Evolutionary conservation across 2,329 filamentous ascomycete genomes (phyloP).

Genomic region (Neonectria sp.): DNA sequence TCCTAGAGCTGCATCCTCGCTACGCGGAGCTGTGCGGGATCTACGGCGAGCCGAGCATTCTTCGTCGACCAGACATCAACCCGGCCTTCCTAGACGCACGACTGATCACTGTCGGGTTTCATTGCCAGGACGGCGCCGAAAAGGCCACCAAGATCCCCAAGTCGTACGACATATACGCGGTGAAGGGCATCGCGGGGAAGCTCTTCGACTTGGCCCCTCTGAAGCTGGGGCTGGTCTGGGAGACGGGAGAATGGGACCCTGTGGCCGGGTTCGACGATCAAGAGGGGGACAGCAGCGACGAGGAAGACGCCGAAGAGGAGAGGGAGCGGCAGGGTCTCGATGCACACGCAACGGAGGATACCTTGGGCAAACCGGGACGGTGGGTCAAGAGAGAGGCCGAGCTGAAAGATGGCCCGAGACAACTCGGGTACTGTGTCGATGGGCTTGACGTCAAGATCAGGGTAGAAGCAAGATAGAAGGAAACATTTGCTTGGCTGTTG

Average conservation of each 20-base stretch:
- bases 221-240: slow-evolving; percentile 80
- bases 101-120: slow-evolving; percentile 76
- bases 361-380: slow-evolving; percentile 61
- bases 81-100: slow-evolving; percentile 87
- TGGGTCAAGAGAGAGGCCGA: slow-evolving; percentile 87
- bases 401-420: slow-evolving; percentile 83
- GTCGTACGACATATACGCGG: slow-evolving; percentile 83
- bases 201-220: slow-evolving; percentile 78
- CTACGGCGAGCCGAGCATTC: slow-evolving; percentile 80
- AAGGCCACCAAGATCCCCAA: slow-evolving; percentile 74
- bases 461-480: slow-evolving; percentile 68
- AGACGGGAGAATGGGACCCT: slow-evolving; percentile 93
- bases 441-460: slow-evolving; percentile 78
- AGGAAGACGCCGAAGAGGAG: slow-evolving; percentile 61
- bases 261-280: slow-evolving; percentile 74
- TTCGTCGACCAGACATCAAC: slow-evolving; percentile 72
- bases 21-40: slow-evolving; percentile 81
- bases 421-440: slow-evolving; percentile 88
- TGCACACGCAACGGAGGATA: slow-evolving; percentile 46
- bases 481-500: slow-evolving; percentile 15
- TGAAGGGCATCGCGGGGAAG: slow-evolving; percentile 83
- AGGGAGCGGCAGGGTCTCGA: slow-evolving; percentile 41
- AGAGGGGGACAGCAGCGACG: slow-evolving; percentile 69
- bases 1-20: slow-evolving; percentile 77
- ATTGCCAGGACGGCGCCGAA: slow-evolving; percentile 43